Evolutionary conservation across 495 filamentous ascomycete species (phyloP), one percentile per base, ranked within the genome.

Genomic region (Neurospora sp.): DNA sequence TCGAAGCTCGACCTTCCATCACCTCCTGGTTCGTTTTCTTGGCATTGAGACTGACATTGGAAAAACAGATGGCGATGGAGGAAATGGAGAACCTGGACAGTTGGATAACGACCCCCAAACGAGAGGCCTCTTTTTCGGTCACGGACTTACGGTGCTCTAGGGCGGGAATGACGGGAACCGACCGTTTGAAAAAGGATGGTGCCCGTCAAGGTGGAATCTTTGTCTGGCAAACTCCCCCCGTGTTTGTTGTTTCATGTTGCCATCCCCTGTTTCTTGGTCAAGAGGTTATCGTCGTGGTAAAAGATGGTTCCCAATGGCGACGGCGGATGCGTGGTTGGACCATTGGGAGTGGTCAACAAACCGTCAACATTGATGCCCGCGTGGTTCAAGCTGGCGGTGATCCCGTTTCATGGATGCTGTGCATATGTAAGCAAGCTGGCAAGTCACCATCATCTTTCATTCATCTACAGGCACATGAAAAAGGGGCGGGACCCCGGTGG

Each of bases 161-260:
- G 20, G 47, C 47, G 47, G 14, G 53, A 65, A 65, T 35, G 14
- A 65, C 53, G 53, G 53, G 53, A 35, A 35, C 53, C 27, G 53
- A 65, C 53, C 53, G 27, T 65, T 47, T 71, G 40, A 65, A 65
- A 71, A 71, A 39, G 42, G 38, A 10, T 38, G 53, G 35, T 53
- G 44, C 42, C 40, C 42, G 70, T 44, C 70, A 47, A 35, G 40
- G 70, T 71, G 70, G 41, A 61, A 53, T 71, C 41, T 44, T 68
- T 38, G 35, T 71, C 45, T 71, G 27, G 27, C 42, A 71, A 71
- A 20, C 70, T 42, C 70, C 70, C 70, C 70, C 70, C 70, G 70
- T 71, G 41, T 69, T 71, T 71, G 39, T 38, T 68, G 70, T 71
- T 71, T 71, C 70, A 71, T 65, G 70, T 68, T 71, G 59, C 35